phyloP scores from a whole-genome alignment of 2,329 filamentous ascomycete species.

The Fusarium kyushuense region DNA sequence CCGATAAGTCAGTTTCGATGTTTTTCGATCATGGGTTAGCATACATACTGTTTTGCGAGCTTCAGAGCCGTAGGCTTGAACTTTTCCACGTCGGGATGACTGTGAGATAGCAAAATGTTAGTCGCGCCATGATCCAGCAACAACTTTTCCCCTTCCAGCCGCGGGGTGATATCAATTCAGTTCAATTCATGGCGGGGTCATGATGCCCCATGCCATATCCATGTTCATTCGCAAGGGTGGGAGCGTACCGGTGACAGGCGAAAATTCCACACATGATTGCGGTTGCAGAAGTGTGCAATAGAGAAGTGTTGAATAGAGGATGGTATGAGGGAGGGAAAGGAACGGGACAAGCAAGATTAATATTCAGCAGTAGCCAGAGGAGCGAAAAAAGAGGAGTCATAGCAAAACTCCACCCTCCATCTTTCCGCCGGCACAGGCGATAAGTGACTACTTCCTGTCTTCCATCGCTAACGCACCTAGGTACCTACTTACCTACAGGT shows the following conservation, averaged over 20 bases:
- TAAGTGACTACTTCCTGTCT: constrained; percentile 15
- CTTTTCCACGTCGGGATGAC: constrained; percentile 92
- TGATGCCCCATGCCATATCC: constrained; percentile 46
- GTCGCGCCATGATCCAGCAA: constrained; percentile 39
- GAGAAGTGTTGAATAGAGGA: constrained; percentile 23
- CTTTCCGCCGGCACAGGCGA: constrained; percentile 38
- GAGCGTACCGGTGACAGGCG: constrained; percentile 83
- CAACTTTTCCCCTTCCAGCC: constrained; percentile 36
- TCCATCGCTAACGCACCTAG: not conserved
- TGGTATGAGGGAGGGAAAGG: constrained; percentile 24
- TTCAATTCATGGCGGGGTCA: constrained; percentile 39
- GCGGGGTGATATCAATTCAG: constrained; percentile 49
- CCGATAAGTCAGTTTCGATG: constrained; percentile 32
- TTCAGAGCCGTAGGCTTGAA: constrained; percentile 96
- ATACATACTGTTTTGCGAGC: constrained; percentile 88
- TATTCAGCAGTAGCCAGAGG: constrained; percentile 35
- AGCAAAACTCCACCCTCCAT: constrained; percentile 41
- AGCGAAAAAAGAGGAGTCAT: constrained; percentile 42
- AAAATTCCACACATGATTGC: constrained; percentile 95
- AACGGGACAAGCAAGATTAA: constrained; percentile 35
- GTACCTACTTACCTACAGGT: not conserved
- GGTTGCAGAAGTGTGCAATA: constrained; percentile 40
- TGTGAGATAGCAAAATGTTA: constrained; percentile 50
- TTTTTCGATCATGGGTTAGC: not conserved
- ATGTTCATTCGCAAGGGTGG: constrained; percentile 40